Base-by-base conservation (phyloP, 768 basidiomycete genomes). In the Xanthoconium stramineum region DNA sequence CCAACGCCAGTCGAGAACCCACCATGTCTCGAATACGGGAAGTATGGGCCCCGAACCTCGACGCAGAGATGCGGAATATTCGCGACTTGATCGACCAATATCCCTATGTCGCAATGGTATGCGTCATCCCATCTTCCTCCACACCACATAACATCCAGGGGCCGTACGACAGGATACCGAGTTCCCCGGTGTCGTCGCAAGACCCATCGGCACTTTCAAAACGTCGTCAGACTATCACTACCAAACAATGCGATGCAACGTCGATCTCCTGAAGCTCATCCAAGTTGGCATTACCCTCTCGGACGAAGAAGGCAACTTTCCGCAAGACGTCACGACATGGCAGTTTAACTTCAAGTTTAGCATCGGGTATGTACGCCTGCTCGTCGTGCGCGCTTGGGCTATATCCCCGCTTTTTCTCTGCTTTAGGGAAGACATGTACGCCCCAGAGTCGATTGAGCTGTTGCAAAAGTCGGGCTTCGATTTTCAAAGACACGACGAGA, bases 201-300 rank as follows among this genome's bases (percentile, higher is more conserved):
- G 97, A 19, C 97, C 97, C 3, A 96, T 99, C 65, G 97, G 97
- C 6, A 79, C 86, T 35, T 98, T 98, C 80, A 94, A 93, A 72
- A 95, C 94, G 0, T 93, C 94, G 12, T 94, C 94, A 20, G 97
- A 99, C 74, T 98, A 98, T 69, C 96, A 98, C 74, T 99, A 98
- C 74, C 97, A 99, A 74, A 99, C 97, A 3, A 96, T 99, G 90
- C 88, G 97, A 58, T 97, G 95, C 77, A 99, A 99, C 74, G 97
- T 98, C 66, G 97, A 99, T 80, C 78, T 98, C 47, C 81, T 99
- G 62, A 94, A 93, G 77, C 91, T 98, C 74, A 98, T 99, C 49
- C 97, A 99, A 76, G 85, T 98, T 58, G 97, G 97, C 6, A 82
- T 99, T 61, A 97, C 97, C 7, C 78, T 99, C 30, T 88, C 91